Base-by-base conservation (phyloP, 257 asterid species). In the Ligustrum vulgare region DNA sequence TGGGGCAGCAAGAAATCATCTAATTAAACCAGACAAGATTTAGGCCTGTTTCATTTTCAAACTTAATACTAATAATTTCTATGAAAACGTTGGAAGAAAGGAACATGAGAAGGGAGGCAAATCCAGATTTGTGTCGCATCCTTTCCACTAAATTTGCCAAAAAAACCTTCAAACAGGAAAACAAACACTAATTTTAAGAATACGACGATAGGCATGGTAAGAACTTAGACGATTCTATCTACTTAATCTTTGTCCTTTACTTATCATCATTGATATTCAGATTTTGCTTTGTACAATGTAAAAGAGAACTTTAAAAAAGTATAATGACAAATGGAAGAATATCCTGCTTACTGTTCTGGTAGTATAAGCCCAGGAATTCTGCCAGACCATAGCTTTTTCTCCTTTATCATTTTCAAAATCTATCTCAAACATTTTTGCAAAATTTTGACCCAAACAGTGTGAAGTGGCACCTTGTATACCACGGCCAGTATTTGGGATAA, bases 391-490 rank as follows among this genome's bases (percentile, higher is more conserved):
- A 72, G 86, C 81, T 84, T 87, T 94, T 80, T 92, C 98, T 73
- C 98, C 96, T 82, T 92, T 94, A 78, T 94, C 98, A 74, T 91
- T 83, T 85, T 94, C 99, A 70, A 89, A 92, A 64, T 89, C 84
- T 47, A 92, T 94, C 86, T 94, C 99, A 66, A 91, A 92, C 96
- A 92, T 92, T 82, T 88, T 91, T 6, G 99, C 96, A 82, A 94
- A 92, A 80, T 91, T 94, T 79, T 92, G 98, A 58, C 98, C 98
- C 70, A 94, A 84, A 76, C 98, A 94, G 79, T 94, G 98, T 22
- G 98, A 94, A 71, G 98, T 94, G 56, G 98, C 98, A 83, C 98
- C 98, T 91, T 94, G 98, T 58, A 94, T 91, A 75, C 95, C 97
- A 35, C 98, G 95, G 20, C 98, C 98, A 37, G 97, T 92, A 75